phyloP scores from a whole-genome alignment of 176 grass and related monocot genomes.

The Eleusine indica region DNA sequence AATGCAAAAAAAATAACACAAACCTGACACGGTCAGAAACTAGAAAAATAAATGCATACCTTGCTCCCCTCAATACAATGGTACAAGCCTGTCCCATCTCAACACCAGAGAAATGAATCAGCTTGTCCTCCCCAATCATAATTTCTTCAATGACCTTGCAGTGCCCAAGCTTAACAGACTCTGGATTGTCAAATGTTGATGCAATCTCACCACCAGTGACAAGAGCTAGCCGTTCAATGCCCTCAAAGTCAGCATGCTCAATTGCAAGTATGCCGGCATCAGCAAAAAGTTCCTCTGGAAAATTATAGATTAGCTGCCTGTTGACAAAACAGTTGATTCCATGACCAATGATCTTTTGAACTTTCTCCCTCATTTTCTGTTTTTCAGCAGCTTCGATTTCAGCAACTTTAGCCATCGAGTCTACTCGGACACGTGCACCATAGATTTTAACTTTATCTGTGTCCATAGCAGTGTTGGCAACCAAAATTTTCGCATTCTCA shows the following conservation, averaged over 20 bases:
- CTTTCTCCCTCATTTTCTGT: slow-evolving; percentile 98
- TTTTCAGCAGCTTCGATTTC: slow-evolving; percentile 96
- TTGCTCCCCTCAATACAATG: slow-evolving; percentile 90
- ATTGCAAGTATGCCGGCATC: slow-evolving; percentile 92
- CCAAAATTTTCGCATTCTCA: slow-evolving; percentile 96
- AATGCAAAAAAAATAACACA: neutral
- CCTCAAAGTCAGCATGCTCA: slow-evolving; percentile 98
- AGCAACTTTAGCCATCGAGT: slow-evolving; percentile 89
- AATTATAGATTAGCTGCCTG: slow-evolving; percentile 95
- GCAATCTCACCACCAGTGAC: slow-evolving; percentile 95
- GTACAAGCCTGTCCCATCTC: slow-evolving; percentile 94
- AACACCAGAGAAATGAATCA: slow-evolving; percentile 90
- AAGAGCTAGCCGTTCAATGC: slow-evolving; percentile 84
- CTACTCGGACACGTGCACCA: slow-evolving; percentile 90
- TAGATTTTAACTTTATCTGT: slow-evolving; percentile 99
- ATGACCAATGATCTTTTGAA: slow-evolving; percentile 88
- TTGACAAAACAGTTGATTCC: slow-evolving; percentile 97
- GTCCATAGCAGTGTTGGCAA: slow-evolving; percentile 97
- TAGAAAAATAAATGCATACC: slow-evolving; percentile 46
- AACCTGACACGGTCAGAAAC: neutral
- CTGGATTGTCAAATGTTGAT: slow-evolving; percentile 96
- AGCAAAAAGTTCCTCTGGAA: slow-evolving; percentile 94
- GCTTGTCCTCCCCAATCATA: slow-evolving; percentile 95
- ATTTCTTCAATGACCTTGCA: slow-evolving; percentile 99
- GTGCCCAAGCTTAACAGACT: slow-evolving; percentile 91